Evolutionary conservation across 164 flowering plant genomes (phyloP).

Genomic region (Euptelea pleiosperma): DNA sequence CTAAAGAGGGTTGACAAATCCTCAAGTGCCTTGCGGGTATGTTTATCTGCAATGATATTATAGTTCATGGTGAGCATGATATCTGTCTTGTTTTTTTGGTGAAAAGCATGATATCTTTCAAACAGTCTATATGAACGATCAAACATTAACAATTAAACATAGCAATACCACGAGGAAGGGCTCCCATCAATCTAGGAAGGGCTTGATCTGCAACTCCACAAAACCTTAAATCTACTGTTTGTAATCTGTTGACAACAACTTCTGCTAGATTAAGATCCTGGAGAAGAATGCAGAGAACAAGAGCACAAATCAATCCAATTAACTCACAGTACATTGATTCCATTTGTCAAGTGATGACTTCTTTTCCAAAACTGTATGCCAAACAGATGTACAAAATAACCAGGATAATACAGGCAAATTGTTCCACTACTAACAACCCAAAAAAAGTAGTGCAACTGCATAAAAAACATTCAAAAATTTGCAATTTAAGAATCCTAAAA

Average conservation of each 20-base stretch:
- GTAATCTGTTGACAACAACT: slow-evolving; percentile 83
- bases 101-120: neutral
- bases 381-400: too few relatives aligned
- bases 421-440: too few relatives aligned
- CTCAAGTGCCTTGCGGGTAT: slow-evolving; percentile 80
- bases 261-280: slow-evolving; percentile 82
- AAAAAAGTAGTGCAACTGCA: too few relatives aligned
- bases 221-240: slow-evolving; percentile 80
- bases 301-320: slow-evolving; percentile 1
- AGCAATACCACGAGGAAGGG: slow-evolving; percentile 70
- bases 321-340: neutral
- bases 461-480: too few relatives aligned
- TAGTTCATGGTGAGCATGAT: slow-evolving; percentile 3
- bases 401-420: too few relatives aligned
- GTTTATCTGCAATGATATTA: slow-evolving; percentile 53
- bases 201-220: slow-evolving; percentile 85
- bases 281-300: slow-evolving; percentile 5
- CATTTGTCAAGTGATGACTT: too few relatives aligned
- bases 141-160: slow-evolving; percentile 2
- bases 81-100: neutral
- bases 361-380: too few relatives aligned
- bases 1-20: slow-evolving; percentile 67
- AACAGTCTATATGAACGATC: neutral
- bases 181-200: slow-evolving; percentile 89
- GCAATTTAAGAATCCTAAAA: too few relatives aligned